phyloP scores from a whole-genome alignment of 1,284 basidiomycete species.

The Trichosporon faecale region DNA sequence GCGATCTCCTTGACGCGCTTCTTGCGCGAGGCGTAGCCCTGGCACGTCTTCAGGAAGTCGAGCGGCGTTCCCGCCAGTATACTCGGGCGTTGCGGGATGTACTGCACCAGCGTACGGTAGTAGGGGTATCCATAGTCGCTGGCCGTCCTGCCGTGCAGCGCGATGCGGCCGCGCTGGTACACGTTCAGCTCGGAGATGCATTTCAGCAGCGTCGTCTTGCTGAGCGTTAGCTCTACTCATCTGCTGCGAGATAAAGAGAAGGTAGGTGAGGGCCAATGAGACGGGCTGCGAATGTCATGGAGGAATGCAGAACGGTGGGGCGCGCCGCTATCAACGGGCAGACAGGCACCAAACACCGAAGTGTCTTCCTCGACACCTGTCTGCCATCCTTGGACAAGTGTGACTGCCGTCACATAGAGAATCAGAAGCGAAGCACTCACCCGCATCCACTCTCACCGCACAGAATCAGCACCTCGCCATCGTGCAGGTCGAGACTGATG shows the following conservation, averaged over 20 bases:
- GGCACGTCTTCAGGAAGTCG: conserved; percentile 64
- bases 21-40: conserved; percentile 60
- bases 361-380: neutral
- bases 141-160: conserved; percentile 61
- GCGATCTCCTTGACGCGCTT: conserved; percentile 22
- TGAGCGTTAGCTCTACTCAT: conserved; percentile 30
- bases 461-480: conserved; percentile 69
- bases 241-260: neutral
- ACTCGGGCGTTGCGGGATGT: conserved; percentile 79
- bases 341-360: neutral
- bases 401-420: no score
- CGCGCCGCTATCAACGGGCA: neutral
- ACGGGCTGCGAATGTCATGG: neutral
- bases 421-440: conserved; percentile 44
- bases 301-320: neutral
- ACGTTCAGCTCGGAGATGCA: conserved; percentile 74
- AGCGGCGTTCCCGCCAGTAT: conserved; percentile 74
- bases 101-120: conserved; percentile 72
- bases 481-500: conserved; percentile 61
- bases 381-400: no score
- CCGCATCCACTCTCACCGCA: conserved; percentile 71
- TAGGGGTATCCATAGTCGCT: conserved; percentile 62
- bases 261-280: neutral
- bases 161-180: conserved; percentile 63
- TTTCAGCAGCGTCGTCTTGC: conserved; percentile 76